Evolutionary conservation across 805 yeast species (phyloP).

Genomic region (Candida silvatica): DNA sequence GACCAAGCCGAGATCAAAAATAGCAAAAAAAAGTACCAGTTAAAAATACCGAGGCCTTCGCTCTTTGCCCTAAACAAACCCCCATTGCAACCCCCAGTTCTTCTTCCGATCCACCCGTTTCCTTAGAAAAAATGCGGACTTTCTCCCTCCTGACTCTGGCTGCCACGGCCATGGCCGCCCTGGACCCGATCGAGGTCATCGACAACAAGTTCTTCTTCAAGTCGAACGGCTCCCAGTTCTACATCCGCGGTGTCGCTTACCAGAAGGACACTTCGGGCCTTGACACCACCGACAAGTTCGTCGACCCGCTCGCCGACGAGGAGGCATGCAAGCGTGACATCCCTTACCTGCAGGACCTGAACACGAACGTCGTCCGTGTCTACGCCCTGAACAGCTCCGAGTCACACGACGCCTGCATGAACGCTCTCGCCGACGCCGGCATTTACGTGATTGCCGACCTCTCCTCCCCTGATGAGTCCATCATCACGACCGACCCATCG

Average conservation of each 20-base stretch:
- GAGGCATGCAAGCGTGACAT: constrained; percentile 72
- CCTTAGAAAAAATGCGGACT: too few relatives aligned
- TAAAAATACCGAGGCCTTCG: too few relatives aligned
- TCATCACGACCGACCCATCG: constrained; percentile 65
- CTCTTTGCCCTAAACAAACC: too few relatives aligned
- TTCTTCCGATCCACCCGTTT: too few relatives aligned
- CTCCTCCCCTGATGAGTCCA: constrained; percentile 75
- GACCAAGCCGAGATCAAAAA: too few relatives aligned
- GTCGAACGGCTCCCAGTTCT: constrained; percentile 72
- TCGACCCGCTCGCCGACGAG: constrained; percentile 75
- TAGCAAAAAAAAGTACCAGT: too few relatives aligned
- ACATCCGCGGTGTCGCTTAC: constrained; percentile 81
- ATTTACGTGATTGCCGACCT: constrained; percentile 88
- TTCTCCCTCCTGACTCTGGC: constrained; percentile 11
- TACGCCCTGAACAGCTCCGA: constrained; percentile 71
- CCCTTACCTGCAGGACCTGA: constrained; percentile 60
- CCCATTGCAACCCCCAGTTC: too few relatives aligned
- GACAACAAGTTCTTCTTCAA: constrained; percentile 76
- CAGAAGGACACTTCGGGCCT: constrained; percentile 56
- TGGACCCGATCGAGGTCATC: constrained; percentile 42
- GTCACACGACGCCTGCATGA: constrained; percentile 74
- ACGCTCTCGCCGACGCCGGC: constrained; percentile 69
- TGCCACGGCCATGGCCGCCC: constrained; percentile 15
- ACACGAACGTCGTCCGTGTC: constrained; percentile 75
- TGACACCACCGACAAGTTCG: constrained; percentile 25